Base-by-base conservation (phyloP, 129 eudicot genomes). In the Artemisia tridentata region DNA sequence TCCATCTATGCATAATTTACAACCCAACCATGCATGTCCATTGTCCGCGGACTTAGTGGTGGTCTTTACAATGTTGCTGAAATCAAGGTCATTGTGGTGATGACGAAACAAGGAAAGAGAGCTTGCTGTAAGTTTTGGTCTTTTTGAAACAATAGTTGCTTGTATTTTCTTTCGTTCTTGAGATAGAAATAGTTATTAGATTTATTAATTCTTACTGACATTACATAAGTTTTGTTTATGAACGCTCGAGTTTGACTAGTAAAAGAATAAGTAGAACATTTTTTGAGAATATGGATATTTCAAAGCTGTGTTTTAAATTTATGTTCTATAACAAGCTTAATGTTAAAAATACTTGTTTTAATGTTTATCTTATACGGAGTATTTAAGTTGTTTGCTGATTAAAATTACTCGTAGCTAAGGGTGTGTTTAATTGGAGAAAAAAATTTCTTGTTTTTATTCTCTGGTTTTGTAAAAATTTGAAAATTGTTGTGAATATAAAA, bases 101-200 rank as follows among this genome's bases (percentile, higher is more conserved):
- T 68, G 61, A 69, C 34, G 1, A 69, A 54, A 53, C 52, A 54
- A 68, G 61, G 15, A 68, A 51, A 68, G 16, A 10, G 49, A 18
- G 68, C 50, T 52, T 69, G 64, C 54, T 31, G 34, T 34, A 31
- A 38, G 46, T 52, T 27, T 2, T 61, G 66, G 19, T 15, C 29
- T 60, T 27, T 67, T 67, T 48, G 59, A 20, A 23, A 67, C 14
- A 13, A 11, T 67, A 67, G 38, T 46, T 21, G 72, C n/a, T 68
- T 48, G 38, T 27, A 17, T 61, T 29, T 60, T 6, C 3, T 16
- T 10, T 34, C 3, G 49, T 15, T 63, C 43, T 7, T 2, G 0
- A 41, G 43, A n/a, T 69, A 31, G 62, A 53, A 53, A 17, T 69
- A 69, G 73, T 69, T 27, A 69, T 69, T 69, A 50, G 73, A 69